Evolutionary conservation across 108 stramenopile species (phyloP).

Genomic region (Fistulifera solaris): DNA sequence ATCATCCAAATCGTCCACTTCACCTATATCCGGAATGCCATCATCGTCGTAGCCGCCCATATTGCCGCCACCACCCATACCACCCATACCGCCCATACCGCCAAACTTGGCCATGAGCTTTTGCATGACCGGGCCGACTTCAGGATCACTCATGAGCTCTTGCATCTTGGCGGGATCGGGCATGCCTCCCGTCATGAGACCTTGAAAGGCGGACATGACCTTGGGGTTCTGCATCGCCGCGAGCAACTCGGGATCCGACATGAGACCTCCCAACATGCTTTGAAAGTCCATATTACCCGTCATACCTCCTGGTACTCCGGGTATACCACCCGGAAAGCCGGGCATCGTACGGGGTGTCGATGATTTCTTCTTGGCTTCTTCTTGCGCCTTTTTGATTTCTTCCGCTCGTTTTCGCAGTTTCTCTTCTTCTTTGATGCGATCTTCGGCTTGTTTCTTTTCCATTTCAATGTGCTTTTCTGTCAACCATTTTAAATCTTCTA

Average conservation of each 20-base stretch:
- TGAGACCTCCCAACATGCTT: slow-evolving; percentile 72
- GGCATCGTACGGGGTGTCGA: slow-evolving; percentile 45
- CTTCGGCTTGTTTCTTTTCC: slow-evolving; percentile 46
- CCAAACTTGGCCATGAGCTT: slow-evolving; percentile 74
- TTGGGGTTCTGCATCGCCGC: slow-evolving; percentile 84
- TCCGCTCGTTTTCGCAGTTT: slow-evolving; percentile 63
- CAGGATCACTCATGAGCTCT: slow-evolving; percentile 85
- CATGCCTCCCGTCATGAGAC: slow-evolving; percentile 70
- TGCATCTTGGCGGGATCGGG: slow-evolving; percentile 72
- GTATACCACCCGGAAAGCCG: slow-evolving; percentile 35
- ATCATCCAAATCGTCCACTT: slow-evolving; percentile 66
- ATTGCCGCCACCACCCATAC: slow-evolving; percentile 26
- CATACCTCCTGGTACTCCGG: slow-evolving; percentile 28
- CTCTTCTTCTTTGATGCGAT: slow-evolving; percentile 56
- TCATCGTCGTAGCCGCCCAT: slow-evolving; percentile 34
- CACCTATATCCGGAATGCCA: slow-evolving; percentile 21
- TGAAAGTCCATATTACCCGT: slow-evolving; percentile 27
- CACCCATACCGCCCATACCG: slow-evolving; percentile 30
- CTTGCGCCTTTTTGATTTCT: slow-evolving; percentile 38
- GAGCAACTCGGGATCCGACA: slow-evolving; percentile 67
- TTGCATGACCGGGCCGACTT: slow-evolving; percentile 80
- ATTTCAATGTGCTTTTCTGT: slow-evolving; percentile 63
- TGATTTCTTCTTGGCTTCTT: slow-evolving; percentile 10
- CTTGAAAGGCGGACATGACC: slow-evolving; percentile 61
- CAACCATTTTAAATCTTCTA: slow-evolving; percentile 53